Evolutionary conservation across 2,329 filamentous ascomycete species (phyloP).

Genomic region (Penicillium sp.): DNA sequence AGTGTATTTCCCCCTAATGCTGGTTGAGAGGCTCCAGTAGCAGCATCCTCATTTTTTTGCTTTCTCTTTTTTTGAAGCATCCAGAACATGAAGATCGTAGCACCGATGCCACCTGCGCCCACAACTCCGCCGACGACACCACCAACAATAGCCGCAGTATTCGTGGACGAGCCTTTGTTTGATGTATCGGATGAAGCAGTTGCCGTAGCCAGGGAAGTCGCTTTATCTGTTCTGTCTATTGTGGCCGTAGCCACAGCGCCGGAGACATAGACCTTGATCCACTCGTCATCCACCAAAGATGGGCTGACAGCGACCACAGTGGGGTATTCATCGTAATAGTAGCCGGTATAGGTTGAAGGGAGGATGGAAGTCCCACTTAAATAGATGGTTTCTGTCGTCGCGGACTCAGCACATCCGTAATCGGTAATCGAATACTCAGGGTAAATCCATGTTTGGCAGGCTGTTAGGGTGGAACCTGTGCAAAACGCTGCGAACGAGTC

Average conservation of each 20-base stretch:
- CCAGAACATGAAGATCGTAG: conserved; percentile 10
- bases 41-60: not conserved
- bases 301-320: conserved; percentile 4
- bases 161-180: not conserved
- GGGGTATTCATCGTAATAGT: not conserved
- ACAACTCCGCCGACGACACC: conserved; percentile 17
- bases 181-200: not conserved
- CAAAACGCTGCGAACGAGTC: conserved; percentile 4
- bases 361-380: not conserved
- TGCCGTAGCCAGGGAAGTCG: not conserved
- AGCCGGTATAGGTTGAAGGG: not conserved
- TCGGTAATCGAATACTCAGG: conserved; percentile 9
- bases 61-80: conserved; percentile 13
- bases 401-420: conserved; percentile 8
- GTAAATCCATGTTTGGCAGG: conserved; percentile 12
- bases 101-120: conserved; percentile 11
- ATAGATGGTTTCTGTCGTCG: conserved; percentile 1
- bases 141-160: conserved; percentile 11
- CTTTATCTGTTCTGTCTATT: not conserved
- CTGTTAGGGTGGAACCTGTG: not conserved
- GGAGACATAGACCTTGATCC: conserved; percentile 2
- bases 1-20: not conserved
- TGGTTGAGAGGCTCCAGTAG: not conserved
- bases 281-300: conserved; percentile 6
- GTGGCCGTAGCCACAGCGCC: not conserved